Percentiles rank a stretch among this genome's conserved stretches.
phyloP scores from a whole-genome alignment of 1,284 basidiomycete species.

The Peniophora sp. region DNA sequence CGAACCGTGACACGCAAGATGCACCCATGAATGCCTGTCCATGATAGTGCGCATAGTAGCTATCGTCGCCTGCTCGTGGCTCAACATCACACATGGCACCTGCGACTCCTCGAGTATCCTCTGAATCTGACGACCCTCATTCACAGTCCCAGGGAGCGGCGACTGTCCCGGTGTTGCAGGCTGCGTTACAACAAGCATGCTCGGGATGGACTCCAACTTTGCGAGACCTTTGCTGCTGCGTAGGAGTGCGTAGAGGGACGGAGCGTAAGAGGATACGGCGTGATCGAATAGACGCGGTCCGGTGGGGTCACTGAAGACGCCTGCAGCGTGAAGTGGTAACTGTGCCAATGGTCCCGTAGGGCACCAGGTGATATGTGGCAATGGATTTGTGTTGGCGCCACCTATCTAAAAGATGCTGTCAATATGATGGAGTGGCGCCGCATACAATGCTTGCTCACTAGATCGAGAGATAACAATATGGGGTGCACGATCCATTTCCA shows the following conservation, averaged over 20 bases:
- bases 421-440: neutral
- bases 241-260: neutral
- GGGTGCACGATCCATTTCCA: slow-evolving; percentile 4
- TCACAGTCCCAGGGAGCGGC: neutral
- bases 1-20: neutral
- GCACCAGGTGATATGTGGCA: slow-evolving; percentile 6
- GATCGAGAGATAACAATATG: neutral
- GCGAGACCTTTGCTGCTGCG: neutral
- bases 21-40: neutral
- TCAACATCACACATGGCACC: neutral
- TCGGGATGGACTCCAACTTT: neutral
- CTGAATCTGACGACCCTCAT: neutral
- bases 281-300: neutral
- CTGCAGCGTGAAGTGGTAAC: slow-evolving; percentile 8
- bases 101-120: neutral
- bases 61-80: neutral
- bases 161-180: neutral
- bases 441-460: neutral
- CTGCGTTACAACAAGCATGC: neutral
- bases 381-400: neutral
- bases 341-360: slow-evolving; percentile 5
- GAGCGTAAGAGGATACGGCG: neutral
- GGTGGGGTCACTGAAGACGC: neutral
- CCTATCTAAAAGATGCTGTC: neutral
- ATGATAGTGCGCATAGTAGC: neutral